Base-by-base conservation (phyloP, 2,329 filamentous ascomycete species). In the Nigrospora osmanthi region DNA sequence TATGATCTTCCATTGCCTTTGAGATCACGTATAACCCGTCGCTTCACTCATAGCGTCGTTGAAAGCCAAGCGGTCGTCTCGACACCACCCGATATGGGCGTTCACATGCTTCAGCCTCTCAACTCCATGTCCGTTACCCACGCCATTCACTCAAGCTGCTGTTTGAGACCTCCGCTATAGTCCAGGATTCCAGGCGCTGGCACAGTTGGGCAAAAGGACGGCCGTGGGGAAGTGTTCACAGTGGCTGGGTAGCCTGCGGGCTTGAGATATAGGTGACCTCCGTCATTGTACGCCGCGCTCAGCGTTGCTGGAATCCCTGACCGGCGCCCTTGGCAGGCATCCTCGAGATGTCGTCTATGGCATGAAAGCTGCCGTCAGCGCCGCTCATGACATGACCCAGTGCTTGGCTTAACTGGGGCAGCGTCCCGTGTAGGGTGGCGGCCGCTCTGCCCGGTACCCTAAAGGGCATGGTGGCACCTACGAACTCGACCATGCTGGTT, bases 391-490 rank as follows among this genome's bases (percentile, higher is more conserved):
- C 84, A n/a, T n/a, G n/a, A n/a, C n/a, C 68, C 77, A 86, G 11
- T 67, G 58, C 54, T 86, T 86, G 14, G 86, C 66, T 17, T 65
- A 65, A 53, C 67, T 40, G 82, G 62, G 2, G 78, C 78, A 52
- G 64, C 60, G 55, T 86, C 81, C 9, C 80, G 62, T 35, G 69
- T 62, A 0, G 75, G 67, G 49, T 71, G 64, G 11, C 70, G 74
- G 54, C 85, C 85, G 23, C 69, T 62, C 59, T 81, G 73, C 34
- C 67, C 67, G 40, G 53, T 65, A 3, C 69, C 69, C 63, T 60
- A 51, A 86, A 86, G 0, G 81, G 81, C 4, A 81, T 85, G 47
- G 85, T 83, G 0, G 83, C 86, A 0, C 77, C 80, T 1, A 68
- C 81, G 52, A 84, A 80, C 9, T 81, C 66, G 0, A 72, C 70